Evolutionary conservation across 257 asterid species (phyloP).

Genomic region (Cruciata laevipes): DNA sequence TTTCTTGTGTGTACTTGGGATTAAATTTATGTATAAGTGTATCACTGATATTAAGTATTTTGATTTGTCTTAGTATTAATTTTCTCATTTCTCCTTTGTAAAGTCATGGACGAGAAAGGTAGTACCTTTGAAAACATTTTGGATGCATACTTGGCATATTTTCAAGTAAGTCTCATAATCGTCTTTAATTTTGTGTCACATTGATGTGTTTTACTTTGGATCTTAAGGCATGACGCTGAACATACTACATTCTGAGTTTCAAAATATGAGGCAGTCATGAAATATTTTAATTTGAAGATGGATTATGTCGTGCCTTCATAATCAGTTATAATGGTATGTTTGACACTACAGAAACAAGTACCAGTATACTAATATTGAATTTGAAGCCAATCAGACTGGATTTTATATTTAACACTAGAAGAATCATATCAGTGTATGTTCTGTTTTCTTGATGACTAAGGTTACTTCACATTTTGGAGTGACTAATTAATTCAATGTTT

Average conservation of each 20-base stretch:
- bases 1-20: not conserved
- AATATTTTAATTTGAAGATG: not conserved
- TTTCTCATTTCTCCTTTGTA: constrained; percentile 25
- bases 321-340: not conserved
- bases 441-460: too few species aligned
- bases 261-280: not conserved
- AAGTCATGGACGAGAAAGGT: constrained; percentile 45
- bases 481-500: too few species aligned
- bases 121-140: constrained; percentile 72
- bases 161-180: constrained; percentile 63
- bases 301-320: not conserved
- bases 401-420: not conserved
- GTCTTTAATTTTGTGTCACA: constrained; percentile 7
- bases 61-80: too few species aligned
- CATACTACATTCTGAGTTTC: not conserved
- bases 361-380: not conserved
- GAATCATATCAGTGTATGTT: too few species aligned
- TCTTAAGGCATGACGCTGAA: not conserved
- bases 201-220: not conserved
- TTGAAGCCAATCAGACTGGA: not conserved
- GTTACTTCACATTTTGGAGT: too few species aligned
- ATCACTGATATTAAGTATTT: not conserved
- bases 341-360: not conserved
- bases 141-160: constrained; percentile 78
- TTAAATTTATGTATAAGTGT: not conserved